These are phyloP conservation scores for Yamadazyma blattariae DNA, from an alignment of 1,139 yeast species.

Conservation along the genomic window DNA sequence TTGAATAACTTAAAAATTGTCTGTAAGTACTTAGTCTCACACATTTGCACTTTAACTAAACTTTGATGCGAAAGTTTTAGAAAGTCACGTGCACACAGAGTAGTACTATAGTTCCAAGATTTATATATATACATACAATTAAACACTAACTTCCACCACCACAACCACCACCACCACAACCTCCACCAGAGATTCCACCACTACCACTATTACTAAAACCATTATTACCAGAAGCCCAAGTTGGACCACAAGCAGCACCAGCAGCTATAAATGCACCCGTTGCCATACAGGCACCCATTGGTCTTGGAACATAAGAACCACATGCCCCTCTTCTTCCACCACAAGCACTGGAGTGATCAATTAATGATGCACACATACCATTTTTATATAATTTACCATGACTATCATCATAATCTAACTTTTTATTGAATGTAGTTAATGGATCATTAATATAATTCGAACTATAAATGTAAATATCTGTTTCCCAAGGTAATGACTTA, in stretches of 20 bases:
- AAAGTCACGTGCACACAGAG: too few relatives aligned
- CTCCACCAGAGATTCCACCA: not conserved
- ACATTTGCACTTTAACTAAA: too few relatives aligned
- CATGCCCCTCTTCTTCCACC: conserved; percentile 1
- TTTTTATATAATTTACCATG: conserved; percentile 1
- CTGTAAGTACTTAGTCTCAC: too few relatives aligned
- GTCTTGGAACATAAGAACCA: not conserved
- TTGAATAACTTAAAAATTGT: not conserved
- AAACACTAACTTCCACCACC: too few relatives aligned
- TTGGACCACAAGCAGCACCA: not conserved
- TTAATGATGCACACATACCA: not conserved
- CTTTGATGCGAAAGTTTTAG: too few relatives aligned
- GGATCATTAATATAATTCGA: conserved; percentile 1
- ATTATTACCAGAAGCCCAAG: not conserved
- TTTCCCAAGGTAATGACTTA: too few relatives aligned
- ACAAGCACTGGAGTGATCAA: conserved; percentile 2
- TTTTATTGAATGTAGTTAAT: not conserved
- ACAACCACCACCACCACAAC: not conserved
- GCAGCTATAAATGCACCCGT: not conserved
- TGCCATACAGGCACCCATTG: not conserved
- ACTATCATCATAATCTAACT: not conserved
- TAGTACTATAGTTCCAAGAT: too few relatives aligned
- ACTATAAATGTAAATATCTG: too few relatives aligned
- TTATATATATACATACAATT: too few relatives aligned
- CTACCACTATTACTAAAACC: not conserved